These are phyloP conservation scores for Kodamaea kakaduensis DNA, from an alignment of 805 yeast genomes.

Conservation along the genomic window DNA sequence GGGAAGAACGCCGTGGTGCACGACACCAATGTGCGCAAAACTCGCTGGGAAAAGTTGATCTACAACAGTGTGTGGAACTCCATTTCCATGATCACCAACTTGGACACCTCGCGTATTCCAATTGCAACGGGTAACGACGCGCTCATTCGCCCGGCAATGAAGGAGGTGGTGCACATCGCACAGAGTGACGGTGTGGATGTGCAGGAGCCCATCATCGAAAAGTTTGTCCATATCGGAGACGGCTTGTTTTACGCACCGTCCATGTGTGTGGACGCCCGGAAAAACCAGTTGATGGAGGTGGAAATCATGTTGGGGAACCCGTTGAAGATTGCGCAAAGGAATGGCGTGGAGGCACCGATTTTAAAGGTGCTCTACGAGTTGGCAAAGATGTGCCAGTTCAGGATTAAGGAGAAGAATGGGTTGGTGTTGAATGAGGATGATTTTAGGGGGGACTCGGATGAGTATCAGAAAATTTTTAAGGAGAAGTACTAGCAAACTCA, in stretches of 20 bases:
- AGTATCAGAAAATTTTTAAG: slow-evolving; percentile 16
- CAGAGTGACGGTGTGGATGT: slow-evolving; percentile 60
- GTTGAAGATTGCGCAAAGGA: slow-evolving; percentile 33
- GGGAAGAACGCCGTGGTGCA: slow-evolving; percentile 19
- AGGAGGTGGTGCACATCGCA: slow-evolving; percentile 62
- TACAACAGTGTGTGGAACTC: slow-evolving; percentile 37
- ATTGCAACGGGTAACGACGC: slow-evolving; percentile 29
- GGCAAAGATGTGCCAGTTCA: slow-evolving; percentile 57
- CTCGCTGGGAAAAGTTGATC: slow-evolving; percentile 39
- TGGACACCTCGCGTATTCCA: slow-evolving; percentile 36
- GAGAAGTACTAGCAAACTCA: slow-evolving; percentile 10
- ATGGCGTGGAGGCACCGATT: slow-evolving; percentile 50
- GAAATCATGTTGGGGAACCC: slow-evolving; percentile 41
- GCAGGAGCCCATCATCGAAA: slow-evolving; percentile 45
- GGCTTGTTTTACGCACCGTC: slow-evolving; percentile 41
- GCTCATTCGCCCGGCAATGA: slow-evolving; percentile 55
- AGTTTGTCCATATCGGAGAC: slow-evolving; percentile 48
- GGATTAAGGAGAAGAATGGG: slow-evolving; percentile 56
- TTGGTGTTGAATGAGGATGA: slow-evolving; percentile 24
- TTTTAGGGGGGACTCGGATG: slow-evolving; percentile 18
- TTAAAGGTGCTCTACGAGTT: slow-evolving; percentile 55
- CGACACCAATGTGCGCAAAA: slow-evolving; percentile 28
- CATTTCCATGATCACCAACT: slow-evolving; percentile 28
- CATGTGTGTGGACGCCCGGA: slow-evolving; percentile 37
- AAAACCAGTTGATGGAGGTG: slow-evolving; percentile 35